Percentiles rank a stretch among this genome's conserved stretches.
Conservation (phyloP, 108 stramenopile species). For the Pseudonitzschia delicatissima region DNA sequence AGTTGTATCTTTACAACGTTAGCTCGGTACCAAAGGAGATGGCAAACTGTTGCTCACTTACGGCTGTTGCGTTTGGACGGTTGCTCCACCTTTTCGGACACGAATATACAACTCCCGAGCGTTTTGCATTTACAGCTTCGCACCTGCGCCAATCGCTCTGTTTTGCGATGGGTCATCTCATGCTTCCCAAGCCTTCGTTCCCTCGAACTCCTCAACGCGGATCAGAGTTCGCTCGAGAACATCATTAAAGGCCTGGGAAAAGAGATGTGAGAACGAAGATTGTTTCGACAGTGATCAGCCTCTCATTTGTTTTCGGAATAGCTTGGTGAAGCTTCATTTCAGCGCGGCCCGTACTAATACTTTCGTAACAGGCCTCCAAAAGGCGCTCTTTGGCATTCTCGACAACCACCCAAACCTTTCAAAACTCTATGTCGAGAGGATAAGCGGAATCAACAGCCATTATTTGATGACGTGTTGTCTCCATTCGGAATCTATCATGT, state of each 20-base stretch:
- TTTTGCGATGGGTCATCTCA: not conserved
- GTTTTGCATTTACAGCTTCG: not conserved
- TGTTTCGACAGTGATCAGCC: too few species aligned
- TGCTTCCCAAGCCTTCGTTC: not conserved
- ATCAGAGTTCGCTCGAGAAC: too few species aligned
- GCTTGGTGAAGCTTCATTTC: not conserved
- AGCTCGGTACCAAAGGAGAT: not conserved
- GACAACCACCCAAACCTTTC: not conserved
- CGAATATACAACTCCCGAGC: not conserved
- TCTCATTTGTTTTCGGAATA: not conserved
- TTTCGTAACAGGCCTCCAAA: not conserved
- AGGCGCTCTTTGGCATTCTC: not conserved
- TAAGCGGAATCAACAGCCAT: not conserved
- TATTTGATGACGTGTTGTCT: too few species aligned
- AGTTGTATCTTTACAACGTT: not conserved
- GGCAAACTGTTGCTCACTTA: not conserved
- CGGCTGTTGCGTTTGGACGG: not conserved
- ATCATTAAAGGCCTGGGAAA: too few species aligned
- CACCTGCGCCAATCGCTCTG: not conserved
- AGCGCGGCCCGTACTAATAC: not conserved
- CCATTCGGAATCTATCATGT: not conserved
- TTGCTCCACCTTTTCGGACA: not conserved
- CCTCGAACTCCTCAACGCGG: not conserved
- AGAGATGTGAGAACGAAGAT: too few species aligned
- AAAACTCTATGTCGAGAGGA: not conserved